Conservation (phyloP, 164 flowering plant species). For the Aristolochia californica region DNA sequence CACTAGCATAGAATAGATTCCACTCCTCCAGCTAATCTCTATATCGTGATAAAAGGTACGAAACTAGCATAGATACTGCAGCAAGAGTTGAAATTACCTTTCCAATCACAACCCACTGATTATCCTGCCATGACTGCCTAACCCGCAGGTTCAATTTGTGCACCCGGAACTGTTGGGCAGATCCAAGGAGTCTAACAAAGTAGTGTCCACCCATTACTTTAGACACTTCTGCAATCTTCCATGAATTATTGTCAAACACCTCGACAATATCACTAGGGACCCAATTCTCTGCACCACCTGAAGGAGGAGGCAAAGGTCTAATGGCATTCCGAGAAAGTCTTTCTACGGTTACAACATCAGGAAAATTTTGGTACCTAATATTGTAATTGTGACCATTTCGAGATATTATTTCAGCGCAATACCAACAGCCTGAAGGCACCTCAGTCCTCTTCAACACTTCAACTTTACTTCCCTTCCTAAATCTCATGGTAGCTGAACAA, state of each 20-base stretch:
- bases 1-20: no score
- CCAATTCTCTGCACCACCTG: constrained; percentile 29
- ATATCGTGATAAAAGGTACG: no score
- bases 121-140: constrained; percentile 39
- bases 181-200: constrained; percentile 36
- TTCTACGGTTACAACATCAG: constrained; percentile 21
- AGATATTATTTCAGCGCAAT: constrained; percentile 45
- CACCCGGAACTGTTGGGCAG: constrained; percentile 23
- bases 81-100: constrained; percentile 26
- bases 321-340: constrained; percentile 51
- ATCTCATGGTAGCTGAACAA: constrained; percentile 37
- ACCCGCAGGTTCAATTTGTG: constrained; percentile 25
- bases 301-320: constrained; percentile 60
- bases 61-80: no score
- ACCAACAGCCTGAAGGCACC: constrained; percentile 61
- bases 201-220: constrained; percentile 23
- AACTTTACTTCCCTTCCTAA: constrained; percentile 54
- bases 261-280: constrained; percentile 57
- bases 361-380: constrained; percentile 34
- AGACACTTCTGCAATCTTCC: constrained; percentile 58
- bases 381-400: constrained; percentile 67
- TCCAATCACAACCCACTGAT: constrained; percentile 38
- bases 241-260: constrained; percentile 51
- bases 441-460: constrained; percentile 54
- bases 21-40: no score